These are phyloP conservation scores for Suillus clintonianus DNA, from an alignment of 768 basidiomycete species.

Conservation along the genomic window DNA sequence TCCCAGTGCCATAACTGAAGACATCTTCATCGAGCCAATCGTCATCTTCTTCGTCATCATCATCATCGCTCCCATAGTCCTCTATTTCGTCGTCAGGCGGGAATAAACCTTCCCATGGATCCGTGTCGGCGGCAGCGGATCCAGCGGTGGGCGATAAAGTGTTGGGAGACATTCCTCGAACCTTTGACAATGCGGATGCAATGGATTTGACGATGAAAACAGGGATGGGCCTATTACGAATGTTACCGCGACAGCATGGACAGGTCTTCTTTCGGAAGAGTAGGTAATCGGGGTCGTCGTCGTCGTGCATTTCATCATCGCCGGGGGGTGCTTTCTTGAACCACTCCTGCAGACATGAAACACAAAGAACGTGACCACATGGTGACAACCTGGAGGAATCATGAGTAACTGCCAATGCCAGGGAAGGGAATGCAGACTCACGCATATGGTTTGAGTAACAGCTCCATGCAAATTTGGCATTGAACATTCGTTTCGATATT, in stretches of 20 bases:
- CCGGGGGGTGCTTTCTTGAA: slow-evolving; percentile 64
- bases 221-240: slow-evolving; percentile 63
- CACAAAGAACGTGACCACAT: slow-evolving; percentile 79
- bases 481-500: slow-evolving; percentile 60
- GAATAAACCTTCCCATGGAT: slow-evolving; percentile 78
- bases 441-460: slow-evolving; percentile 66
- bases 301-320: slow-evolving; percentile 47
- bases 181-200: slow-evolving; percentile 47
- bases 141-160: slow-evolving; percentile 21
- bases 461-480: slow-evolving; percentile 80
- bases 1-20: slow-evolving; percentile 36
- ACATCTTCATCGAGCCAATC: slow-evolving; percentile 28
- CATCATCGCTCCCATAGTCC: slow-evolving; percentile 28
- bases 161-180: slow-evolving; percentile 30
- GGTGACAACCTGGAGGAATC: slow-evolving; percentile 56
- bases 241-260: slow-evolving; percentile 64
- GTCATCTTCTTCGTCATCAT: slow-evolving; percentile 26
- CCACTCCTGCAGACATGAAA: slow-evolving; percentile 74
- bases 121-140: slow-evolving; percentile 42
- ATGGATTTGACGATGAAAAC: slow-evolving; percentile 70
- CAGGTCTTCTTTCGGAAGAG: slow-evolving; percentile 68
- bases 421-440: slow-evolving; percentile 36
- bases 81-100: slow-evolving; percentile 46
- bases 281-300: slow-evolving; percentile 44
- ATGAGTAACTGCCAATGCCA: slow-evolving; percentile 6